Base-by-base conservation (phyloP, 164 flowering plant genomes). In the Vitis labrusca region DNA sequence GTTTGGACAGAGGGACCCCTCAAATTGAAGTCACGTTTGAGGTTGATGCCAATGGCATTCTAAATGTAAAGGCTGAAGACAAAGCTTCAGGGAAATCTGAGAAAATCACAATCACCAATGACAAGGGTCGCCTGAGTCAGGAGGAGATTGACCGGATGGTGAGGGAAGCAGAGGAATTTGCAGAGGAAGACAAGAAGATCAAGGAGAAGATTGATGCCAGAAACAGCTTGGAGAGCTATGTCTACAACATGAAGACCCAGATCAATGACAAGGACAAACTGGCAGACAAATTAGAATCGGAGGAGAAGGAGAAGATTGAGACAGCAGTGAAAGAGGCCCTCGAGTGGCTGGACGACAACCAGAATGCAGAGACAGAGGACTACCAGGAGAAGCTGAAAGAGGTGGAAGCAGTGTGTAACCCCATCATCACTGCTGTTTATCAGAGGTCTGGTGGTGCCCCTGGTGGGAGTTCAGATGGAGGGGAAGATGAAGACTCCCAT, bases 311-410 rank as follows among this genome's bases (percentile, higher is more conserved):
- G 51, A 81, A 83, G 77, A 77, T 82, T 7, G 86, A 80, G 59
- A 17, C 84, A 2, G 84, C 86, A 1, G 72, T 78, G 0, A 85
- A 83, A 74, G 85, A 83, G 58, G 78, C 84, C n/a, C 84, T 83
- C 14, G 89, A 85, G 49, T 85, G 89, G 85, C 63, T 85, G 23
- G 84, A 85, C n/a, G 86, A 85, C 29, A 83, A 80, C 66, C 86
- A 83, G 77, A 67, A 56, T 12, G 86, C 81, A 3, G 83, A 85
- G 71, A 81, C 78, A 68, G 86, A 85, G 63, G 85, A 85, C 16
- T 81, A 76, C 27, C 82, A 85, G n/a, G 86, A 85, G 79, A 85
- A 79, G 80, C 75, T 82, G 19, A 84, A 84, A 71, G 88, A 85
- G 66, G 89, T 83, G 29, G 84, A 85, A 37, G 84, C 85, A 15